phyloP scores from a whole-genome alignment of 495 filamentous ascomycete genomes.

The Lasiosphaeris hirsuta region DNA sequence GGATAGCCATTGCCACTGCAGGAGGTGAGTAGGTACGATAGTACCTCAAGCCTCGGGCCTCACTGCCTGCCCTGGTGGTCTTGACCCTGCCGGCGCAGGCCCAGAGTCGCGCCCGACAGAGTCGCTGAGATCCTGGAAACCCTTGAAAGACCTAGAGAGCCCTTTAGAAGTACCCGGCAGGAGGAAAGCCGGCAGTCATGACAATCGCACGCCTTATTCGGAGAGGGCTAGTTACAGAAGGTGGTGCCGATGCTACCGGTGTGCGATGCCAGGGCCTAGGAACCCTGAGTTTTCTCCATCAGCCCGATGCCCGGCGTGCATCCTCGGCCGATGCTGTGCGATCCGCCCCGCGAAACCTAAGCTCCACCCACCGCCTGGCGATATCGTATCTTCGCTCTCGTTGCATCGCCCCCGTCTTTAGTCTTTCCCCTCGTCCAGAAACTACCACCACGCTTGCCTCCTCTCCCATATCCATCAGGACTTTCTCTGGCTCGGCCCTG shows the following conservation, averaged over 20 bases:
- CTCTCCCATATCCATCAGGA: conserved; percentile 5
- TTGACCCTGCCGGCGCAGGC: background rate
- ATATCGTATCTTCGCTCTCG: background rate
- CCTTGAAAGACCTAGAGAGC: too few relatives aligned
- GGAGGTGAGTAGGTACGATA: too few relatives aligned
- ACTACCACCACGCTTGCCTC: background rate
- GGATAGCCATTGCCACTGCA: too few relatives aligned
- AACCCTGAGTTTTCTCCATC: background rate
- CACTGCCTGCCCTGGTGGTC: too few relatives aligned
- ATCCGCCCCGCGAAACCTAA: background rate
- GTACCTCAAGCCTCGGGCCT: too few relatives aligned
- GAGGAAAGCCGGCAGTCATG: background rate
- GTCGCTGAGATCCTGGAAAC: too few relatives aligned
- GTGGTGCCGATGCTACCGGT: background rate
- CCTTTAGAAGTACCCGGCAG: background rate
- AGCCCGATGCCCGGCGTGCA: conserved; percentile 7
- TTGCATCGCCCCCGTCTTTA: background rate
- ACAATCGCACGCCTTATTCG: conserved; percentile 6
- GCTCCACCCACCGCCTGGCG: background rate
- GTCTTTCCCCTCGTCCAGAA: conserved; percentile 13
- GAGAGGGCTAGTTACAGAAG: background rate
- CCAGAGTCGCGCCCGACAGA: too few relatives aligned
- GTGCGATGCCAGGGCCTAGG: background rate
- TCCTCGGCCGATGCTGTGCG: conserved; percentile 8
- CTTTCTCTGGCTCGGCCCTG: conserved; percentile 38